Base-by-base conservation (phyloP, 805 yeast genomes). In the Myxozyma udenii region DNA sequence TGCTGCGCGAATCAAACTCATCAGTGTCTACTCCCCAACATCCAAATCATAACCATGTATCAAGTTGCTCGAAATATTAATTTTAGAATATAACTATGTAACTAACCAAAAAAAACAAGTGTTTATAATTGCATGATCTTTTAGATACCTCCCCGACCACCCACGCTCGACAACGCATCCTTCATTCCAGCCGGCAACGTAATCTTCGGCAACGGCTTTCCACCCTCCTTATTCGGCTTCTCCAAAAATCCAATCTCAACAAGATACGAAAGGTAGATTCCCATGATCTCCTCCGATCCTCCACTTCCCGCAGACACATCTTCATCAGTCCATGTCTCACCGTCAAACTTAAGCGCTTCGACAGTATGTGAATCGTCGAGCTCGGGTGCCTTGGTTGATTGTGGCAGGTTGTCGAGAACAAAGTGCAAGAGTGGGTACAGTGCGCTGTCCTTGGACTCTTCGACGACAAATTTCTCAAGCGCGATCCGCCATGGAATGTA, bases 371-470 rank as follows among this genome's bases (percentile, higher is more conserved):
- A 47, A 62, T 95, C 98, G 64, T 90, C 96, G 58, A 93, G 76
- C 69, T 91, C 97, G 1, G 98, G 98, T 9, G 98, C 98, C 69
- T 83, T 86, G 28, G 98, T 86, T 67, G 83, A 84, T 56, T 83
- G 84, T 4, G 97, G 97, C 64, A 93, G 78, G 66, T 90, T 84
- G 64, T 89, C 98, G 61, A 95, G 76, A 12, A 90, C 98, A 74
- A 93, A 87, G 71, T 93, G 98, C 61, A 93, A 74, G 62, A 93
- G 75, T 52, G 99, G 98, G 73, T 81, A 93, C 57, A 93, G 75
- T 0, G 98, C 98, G 60, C 84, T 84, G 12, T 51, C 55, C 50
- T 82, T 79, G 25, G 83, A 74, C 35, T 77, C 83, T 49, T 81
- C 87, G 45, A 85, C 79, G 35, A 91, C 96, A 64, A 76, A 87